These are phyloP conservation scores for Tetracladium setigerum DNA, from an alignment of 495 filamentous ascomycete species.

Conservation along the genomic window DNA sequence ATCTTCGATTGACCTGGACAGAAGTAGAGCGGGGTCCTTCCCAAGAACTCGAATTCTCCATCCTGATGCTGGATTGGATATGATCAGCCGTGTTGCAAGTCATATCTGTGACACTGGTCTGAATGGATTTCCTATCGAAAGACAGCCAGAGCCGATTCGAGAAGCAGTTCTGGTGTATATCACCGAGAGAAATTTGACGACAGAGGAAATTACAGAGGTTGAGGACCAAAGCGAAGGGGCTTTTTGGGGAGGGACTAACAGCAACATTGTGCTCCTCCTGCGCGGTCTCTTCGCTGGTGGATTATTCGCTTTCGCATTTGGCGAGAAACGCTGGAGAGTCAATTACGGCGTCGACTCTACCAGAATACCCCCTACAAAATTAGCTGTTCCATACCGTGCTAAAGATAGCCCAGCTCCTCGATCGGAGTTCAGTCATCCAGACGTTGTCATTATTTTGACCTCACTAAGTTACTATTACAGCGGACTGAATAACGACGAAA, in stretches of 20 bases:
- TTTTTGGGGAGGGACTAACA: slow-evolving; percentile 24
- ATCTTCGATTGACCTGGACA: not conserved
- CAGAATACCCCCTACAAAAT: slow-evolving; percentile 32
- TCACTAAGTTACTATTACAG: slow-evolving; percentile 59
- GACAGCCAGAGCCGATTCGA: slow-evolving; percentile 27
- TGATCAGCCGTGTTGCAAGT: not conserved
- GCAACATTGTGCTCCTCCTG: slow-evolving; percentile 41
- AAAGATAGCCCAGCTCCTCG: slow-evolving; percentile 55
- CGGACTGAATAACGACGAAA: slow-evolving; percentile 45
- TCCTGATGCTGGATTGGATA: not conserved
- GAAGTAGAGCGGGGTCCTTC: not conserved
- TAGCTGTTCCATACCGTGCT: slow-evolving; percentile 62
- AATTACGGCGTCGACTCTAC: slow-evolving; percentile 49
- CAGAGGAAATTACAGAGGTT: slow-evolving; percentile 27
- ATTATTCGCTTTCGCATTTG: slow-evolving; percentile 45
- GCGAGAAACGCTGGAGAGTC: slow-evolving; percentile 54
- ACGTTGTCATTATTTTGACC: slow-evolving; percentile 56
- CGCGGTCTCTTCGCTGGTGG: slow-evolving; percentile 51
- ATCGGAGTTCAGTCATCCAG: slow-evolving; percentile 66
- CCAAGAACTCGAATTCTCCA: not conserved
- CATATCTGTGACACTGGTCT: slow-evolving; percentile 30
- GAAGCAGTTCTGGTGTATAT: slow-evolving; percentile 36
- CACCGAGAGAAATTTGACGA: slow-evolving; percentile 19
- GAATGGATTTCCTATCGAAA: slow-evolving; percentile 30
- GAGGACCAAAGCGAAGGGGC: slow-evolving; percentile 14